Percentiles rank a stretch among this genome's conserved stretches.
phyloP scores from a whole-genome alignment of 164 flowering plant genomes.

The Aristolochia californica region DNA sequence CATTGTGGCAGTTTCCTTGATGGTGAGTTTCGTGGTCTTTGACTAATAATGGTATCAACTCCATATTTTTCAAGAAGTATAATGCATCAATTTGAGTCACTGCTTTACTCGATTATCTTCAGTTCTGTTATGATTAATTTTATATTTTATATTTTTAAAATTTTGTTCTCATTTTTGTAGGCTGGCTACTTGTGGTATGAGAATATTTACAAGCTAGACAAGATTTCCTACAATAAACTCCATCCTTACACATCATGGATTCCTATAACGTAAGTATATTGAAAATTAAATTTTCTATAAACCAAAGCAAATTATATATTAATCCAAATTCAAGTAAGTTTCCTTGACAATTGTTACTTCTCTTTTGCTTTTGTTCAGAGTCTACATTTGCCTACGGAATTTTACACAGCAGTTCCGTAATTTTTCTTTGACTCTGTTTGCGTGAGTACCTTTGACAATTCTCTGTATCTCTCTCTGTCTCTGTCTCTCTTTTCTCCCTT shows the following conservation, averaged over 20 bases:
- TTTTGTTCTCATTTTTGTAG: constrained; percentile 19
- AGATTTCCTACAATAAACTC: constrained; percentile 70
- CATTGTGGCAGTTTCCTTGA: constrained; percentile 45
- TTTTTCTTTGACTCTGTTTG: constrained; percentile 79
- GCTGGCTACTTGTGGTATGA: constrained; percentile 92
- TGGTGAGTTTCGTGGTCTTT: constrained; percentile 40
- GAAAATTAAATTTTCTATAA: not conserved
- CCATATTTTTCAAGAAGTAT: not conserved
- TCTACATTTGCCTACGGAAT: constrained; percentile 88
- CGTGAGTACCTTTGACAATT: constrained; percentile 40
- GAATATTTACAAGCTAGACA: constrained; percentile 89
- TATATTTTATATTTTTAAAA: not conserved
- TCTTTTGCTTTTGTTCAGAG: constrained; percentile 37
- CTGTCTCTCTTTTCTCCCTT: not conserved
- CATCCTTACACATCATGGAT: constrained; percentile 99
- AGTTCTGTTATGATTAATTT: too few relatives aligned
- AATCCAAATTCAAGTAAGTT: too few relatives aligned
- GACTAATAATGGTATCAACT: constrained; percentile 1
- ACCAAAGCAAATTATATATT: not conserved
- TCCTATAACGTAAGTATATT: constrained; percentile 78
- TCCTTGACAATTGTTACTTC: not conserved
- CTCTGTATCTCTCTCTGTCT: not conserved
- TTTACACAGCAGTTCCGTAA: constrained; percentile 81
- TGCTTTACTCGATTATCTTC: too few relatives aligned
- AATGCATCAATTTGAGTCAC: too few relatives aligned